Base-by-base conservation (phyloP, 371 early-diverging fungal genomes). In the Apophysomyces sp. region DNA sequence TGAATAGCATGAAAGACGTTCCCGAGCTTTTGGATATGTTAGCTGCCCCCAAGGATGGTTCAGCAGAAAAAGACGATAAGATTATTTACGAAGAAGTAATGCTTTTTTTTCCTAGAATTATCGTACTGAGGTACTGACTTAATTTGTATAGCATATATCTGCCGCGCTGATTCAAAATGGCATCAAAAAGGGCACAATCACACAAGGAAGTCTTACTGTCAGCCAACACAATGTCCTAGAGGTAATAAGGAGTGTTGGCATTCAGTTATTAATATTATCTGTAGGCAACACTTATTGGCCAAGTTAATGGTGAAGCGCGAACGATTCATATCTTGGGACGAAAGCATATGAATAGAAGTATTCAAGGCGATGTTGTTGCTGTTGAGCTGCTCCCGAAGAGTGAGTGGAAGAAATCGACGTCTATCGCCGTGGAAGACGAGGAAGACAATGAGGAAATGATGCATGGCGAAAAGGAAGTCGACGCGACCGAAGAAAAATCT, bases 1-100 rank as follows among this genome's bases (percentile, higher is more conserved):
- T 83, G 0, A 72, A 72, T 53, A 64, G 72, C 0, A 70, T 78
- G 49, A 77, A 63, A 15, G 86, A 85, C 61, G 68, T 82, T 40
- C 92, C 94, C 2, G 94, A 96, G 69, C 81, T 97, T 26, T 65
- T 91, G 44, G 98, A 97, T 63, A 94, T 97, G 92, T 78, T 97
- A 44, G 88, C 92, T 28, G 80, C 86, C 12, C 81, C 84, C 9
- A 83, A 81, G 31, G 73, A 72, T 30, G 71, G 63, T 40, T 56
- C 68, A 12, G 53, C 40, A 9, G 70, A 69, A 21, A 65, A 75
- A 11, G 81, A 80, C 39, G 80, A 84, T 18, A 69, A 77, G 40
- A 58, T 83, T 49, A 71, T 78, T 1, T 90, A 87, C 63, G 82
- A 80, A 16, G 84, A 85, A 63, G 85, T 79, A 68, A 73, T 27